A percentile compares a stretch with the other conserved stretches of the same genome.
Evolutionary conservation across 2,329 filamentous ascomycete genomes (phyloP).

Genomic region (Colletotrichum sansevieriae): DNA sequence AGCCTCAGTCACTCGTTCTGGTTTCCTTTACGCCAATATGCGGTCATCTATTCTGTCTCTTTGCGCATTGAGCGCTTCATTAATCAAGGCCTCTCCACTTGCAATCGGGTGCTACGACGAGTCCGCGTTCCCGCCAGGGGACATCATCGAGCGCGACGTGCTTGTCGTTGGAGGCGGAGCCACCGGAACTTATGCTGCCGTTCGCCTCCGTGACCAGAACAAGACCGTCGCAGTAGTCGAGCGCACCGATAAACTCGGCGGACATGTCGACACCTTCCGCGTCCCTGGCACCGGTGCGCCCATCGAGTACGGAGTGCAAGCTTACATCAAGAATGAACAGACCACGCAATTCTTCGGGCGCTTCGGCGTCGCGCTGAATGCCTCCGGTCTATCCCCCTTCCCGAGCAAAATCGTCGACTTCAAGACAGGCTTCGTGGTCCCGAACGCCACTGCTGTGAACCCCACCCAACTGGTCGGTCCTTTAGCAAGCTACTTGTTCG

Average conservation of each 20-base stretch:
- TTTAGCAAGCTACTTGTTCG: conserved; percentile 26
- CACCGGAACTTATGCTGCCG: conserved; percentile 62
- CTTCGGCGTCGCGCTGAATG: conserved; percentile 51
- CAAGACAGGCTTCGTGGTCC: conserved; percentile 38
- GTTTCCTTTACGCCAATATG: not conserved
- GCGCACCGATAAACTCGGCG: conserved; percentile 49
- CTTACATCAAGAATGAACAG: conserved; percentile 53
- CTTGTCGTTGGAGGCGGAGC: conserved; percentile 68
- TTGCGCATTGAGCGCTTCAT: conserved; percentile 27
- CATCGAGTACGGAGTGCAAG: conserved; percentile 53
- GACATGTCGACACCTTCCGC: conserved; percentile 62
- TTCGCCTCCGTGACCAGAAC: conserved; percentile 63
- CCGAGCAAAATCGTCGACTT: conserved; percentile 39
- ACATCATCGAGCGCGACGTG: conserved; percentile 53
- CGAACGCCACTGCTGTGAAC: conserved; percentile 37
- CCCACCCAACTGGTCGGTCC: conserved; percentile 25
- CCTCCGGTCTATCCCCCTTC: conserved; percentile 30
- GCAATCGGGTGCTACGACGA: conserved; percentile 34
- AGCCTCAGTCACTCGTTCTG: conserved; percentile 18
- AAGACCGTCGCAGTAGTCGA: conserved; percentile 63
- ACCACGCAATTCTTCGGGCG: conserved; percentile 59
- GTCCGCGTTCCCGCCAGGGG: conserved; percentile 33
- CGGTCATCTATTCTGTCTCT: conserved; percentile 27
- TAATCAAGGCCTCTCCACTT: conserved; percentile 23
- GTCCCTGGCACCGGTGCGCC: conserved; percentile 52